Percentiles rank a stretch among this genome's conserved stretches.
Conservation (phyloP, 1,139 yeast genomes). For the Kodamaea fungicola region DNA sequence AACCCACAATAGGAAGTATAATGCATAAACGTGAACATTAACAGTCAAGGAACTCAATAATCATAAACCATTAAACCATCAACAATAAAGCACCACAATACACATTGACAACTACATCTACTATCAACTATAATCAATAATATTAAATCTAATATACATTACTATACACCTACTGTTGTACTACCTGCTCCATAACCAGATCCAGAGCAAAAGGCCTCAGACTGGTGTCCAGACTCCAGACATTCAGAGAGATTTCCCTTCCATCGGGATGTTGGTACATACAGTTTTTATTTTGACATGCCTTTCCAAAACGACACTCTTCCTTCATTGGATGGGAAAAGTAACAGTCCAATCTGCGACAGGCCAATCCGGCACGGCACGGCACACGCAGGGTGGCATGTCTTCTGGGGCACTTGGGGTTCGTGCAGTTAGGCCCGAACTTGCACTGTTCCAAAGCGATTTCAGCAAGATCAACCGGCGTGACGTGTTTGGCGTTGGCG, state of each 20-base stretch:
- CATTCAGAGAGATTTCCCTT: conserved; percentile 41
- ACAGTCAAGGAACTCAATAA: no score
- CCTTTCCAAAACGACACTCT: conserved; percentile 73
- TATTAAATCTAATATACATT: conserved; percentile 11
- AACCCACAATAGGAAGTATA: no score
- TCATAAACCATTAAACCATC: no score
- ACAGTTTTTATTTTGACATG: conserved; percentile 70
- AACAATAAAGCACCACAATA: no score
- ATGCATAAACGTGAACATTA: no score
- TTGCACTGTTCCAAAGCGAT: conserved; percentile 76
- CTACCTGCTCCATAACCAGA: conserved; percentile 71
- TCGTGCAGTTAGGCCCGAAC: conserved; percentile 72
- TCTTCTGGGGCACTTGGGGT: conserved; percentile 74
- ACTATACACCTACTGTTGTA: conserved; percentile 25
- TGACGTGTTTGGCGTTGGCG: conserved; percentile 27
- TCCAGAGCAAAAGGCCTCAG: conserved; percentile 75
- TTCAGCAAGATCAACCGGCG: conserved; percentile 31
- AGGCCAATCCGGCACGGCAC: conserved; percentile 78
- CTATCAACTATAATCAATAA: no score
- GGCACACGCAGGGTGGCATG: conserved; percentile 72
- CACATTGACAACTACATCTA: no score
- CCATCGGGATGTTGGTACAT: conserved; percentile 78
- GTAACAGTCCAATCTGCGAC: conserved; percentile 76
- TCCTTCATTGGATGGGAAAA: conserved; percentile 79
- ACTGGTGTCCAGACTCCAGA: conserved; percentile 43